A percentile compares a stretch with the other conserved stretches of the same genome.
Evolutionary conservation across 805 yeast genomes (phyloP).

Genomic region (Candida nitratophila): DNA sequence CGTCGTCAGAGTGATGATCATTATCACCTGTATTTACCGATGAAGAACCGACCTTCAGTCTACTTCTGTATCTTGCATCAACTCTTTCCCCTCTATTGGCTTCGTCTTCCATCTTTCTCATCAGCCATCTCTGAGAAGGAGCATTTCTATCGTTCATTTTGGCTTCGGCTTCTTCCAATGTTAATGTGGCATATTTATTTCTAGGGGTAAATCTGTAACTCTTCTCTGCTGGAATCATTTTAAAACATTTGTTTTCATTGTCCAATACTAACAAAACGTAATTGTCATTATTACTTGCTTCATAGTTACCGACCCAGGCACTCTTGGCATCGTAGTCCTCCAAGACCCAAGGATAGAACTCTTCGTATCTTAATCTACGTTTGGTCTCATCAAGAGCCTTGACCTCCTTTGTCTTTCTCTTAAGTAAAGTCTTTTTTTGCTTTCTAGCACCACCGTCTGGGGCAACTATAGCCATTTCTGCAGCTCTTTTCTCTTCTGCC

Average conservation of each 20-base stretch:
- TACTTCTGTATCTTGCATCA: constrained; percentile 41
- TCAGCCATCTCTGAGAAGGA: constrained; percentile 86
- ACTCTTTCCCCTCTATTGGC: constrained; percentile 48
- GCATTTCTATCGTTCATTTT: constrained; percentile 72
- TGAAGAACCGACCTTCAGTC: constrained; percentile 34
- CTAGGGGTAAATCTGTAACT: constrained; percentile 91
- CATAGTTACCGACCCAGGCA: constrained; percentile 94
- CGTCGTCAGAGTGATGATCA: constrained; percentile 23
- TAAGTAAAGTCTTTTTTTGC: constrained; percentile 48
- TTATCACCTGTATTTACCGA: not conserved
- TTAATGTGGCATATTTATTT: constrained; percentile 86
- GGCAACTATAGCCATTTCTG: constrained; percentile 65
- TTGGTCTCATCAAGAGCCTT: constrained; percentile 76
- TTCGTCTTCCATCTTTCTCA: constrained; percentile 76
- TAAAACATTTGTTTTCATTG: constrained; percentile 65
- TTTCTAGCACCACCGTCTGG: constrained; percentile 89
- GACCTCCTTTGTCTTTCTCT: constrained; percentile 80
- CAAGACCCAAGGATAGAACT: constrained; percentile 95
- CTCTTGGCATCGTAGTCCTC: constrained; percentile 94
- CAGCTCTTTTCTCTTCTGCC: constrained; percentile 31
- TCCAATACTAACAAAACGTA: constrained; percentile 82
- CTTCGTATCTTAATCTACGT: constrained; percentile 84
- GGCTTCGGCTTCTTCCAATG: constrained; percentile 94
- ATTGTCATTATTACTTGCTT: constrained; percentile 80
- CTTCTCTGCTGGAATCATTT: constrained; percentile 92